Evolutionary conservation across 148 eudicot genomes (phyloP).

Genomic region (Bassia scoparia): DNA sequence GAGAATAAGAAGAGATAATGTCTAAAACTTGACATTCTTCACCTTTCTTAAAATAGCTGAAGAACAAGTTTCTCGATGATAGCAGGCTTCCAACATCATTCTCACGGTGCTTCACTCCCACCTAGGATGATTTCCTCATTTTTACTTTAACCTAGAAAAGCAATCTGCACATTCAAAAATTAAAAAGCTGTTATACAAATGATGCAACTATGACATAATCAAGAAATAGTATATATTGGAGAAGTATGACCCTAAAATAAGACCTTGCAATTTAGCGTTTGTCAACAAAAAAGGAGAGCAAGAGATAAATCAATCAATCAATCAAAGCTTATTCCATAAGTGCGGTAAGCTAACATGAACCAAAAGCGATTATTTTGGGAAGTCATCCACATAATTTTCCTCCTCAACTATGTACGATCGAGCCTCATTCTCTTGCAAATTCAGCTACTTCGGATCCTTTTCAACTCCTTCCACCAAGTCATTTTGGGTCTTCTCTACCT

Average conservation of each 20-base stretch:
- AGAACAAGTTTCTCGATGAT: slow-evolving; percentile 75
- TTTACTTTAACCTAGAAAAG: slow-evolving; percentile 76
- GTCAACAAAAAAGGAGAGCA: too few relatives aligned
- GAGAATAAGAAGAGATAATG: too few relatives aligned
- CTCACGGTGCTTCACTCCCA: slow-evolving; percentile 90
- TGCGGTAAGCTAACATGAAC: too few relatives aligned
- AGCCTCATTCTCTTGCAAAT: too few relatives aligned
- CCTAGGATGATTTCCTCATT: slow-evolving; percentile 73
- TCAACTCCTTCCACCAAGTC: too few relatives aligned
- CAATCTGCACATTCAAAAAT: slow-evolving; percentile 45
- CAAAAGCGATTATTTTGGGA: too few relatives aligned
- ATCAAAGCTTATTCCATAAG: too few relatives aligned
- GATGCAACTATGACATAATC: not conserved
- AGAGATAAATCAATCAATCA: too few relatives aligned
- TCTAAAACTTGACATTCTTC: not conserved
- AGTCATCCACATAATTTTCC: too few relatives aligned
- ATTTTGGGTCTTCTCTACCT: too few relatives aligned
- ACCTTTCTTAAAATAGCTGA: slow-evolving; percentile 78
- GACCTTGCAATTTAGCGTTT: not conserved
- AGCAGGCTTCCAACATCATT: slow-evolving; percentile 75
- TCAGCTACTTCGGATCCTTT: too few relatives aligned
- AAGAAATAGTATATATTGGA: not conserved
- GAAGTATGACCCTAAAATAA: not conserved
- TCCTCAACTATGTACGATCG: too few relatives aligned
- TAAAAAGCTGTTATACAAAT: not conserved